Base-by-base conservation (phyloP, 2,329 filamentous ascomycete genomes). In the Hypoxylon sp. region DNA sequence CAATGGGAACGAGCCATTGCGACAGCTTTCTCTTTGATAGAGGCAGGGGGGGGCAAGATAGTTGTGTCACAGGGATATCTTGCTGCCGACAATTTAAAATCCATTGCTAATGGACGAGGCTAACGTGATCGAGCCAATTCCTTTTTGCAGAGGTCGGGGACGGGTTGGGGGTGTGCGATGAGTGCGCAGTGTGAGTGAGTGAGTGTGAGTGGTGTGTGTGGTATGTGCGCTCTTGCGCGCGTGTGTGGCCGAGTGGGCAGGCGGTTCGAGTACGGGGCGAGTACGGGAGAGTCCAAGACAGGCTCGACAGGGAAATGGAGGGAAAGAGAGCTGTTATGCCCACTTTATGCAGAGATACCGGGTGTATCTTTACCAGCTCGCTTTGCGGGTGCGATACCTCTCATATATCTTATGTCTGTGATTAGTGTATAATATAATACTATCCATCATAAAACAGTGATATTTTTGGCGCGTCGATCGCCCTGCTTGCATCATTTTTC, bases 101-200 rank as follows among this genome's bases (percentile, higher is more conserved):
- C 58, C 55, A 58, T 61, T 61, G 58, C 58, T 61, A 61, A 64
- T 62, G 45, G n/a, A 27, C 37, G 49, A 64, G 58, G 58, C 58
- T 62, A 61, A 64, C 58, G 61, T 62, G 61, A 64, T 64, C 63
- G 51, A 67, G 62, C 62, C 63, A 67, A 60, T 66, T 65, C 57
- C 47, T 60, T 33, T 13, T 57, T 51, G 49, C 57, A 57, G 46
- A 60, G 31, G 57, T 60, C 43, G 46, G 48, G 15, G 26, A 21
- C 15, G 33, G 45, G 31, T 31, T 21, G 35, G 20, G 42, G 38
- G 17, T n/a, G n/a, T n/a, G n/a, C n/a, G n/a, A n/a, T n/a, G n/a
- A n/a, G n/a, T n/a, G n/a, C n/a, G n/a, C n/a, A n/a, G n/a, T n/a
- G n/a, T n/a, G n/a, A n/a, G n/a, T n/a, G n/a, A n/a, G n/a, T n/a